Evolutionary conservation across 495 filamentous ascomycete genomes (phyloP), one percentile per base, ranked within the genome.

Genomic region (Extremus antarcticus): DNA sequence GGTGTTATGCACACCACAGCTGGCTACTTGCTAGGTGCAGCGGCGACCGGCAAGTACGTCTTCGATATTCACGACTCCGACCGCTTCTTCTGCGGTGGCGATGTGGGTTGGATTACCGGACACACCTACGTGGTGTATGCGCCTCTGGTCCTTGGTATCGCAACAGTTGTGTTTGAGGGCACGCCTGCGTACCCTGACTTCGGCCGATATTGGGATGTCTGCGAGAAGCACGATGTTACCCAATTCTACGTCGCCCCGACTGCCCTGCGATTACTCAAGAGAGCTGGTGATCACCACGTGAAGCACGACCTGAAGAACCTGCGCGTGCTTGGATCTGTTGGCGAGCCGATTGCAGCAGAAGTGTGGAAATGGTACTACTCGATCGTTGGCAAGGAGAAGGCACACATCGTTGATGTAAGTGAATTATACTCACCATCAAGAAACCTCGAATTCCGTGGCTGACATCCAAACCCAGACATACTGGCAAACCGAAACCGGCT

Each of bases 321-420:
- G 55, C 79, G 92, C 66, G 81, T 97, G 17, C 76, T 98, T 43
- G 92, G 92, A 25, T 95, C 90, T n/a, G 92, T 99, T 54, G 92
- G 92, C 59, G 92, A 99, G 71, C 92, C 92, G 32, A 99, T 99
- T 66, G 92, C 92, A 29, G 90, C 92, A 19, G 92, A 99, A 70
- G 87, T 99, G 38, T 99, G 92, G 92, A 96, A 96, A 72, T 99
- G 92, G 92, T 99, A 99, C 74, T 90, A 88, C 66, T 88, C 97
- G 71, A 79, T 87, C 60, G 91, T 99, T 39, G 92, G 92, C 64
- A 94, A 88, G 71, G 86, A 90, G 71, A 85, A 91, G 66, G 86
- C 89, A 41, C 92, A 97, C 66, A 76, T 99, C 70, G 85, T 94
- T 40, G 94, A 99, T 68, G 91, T 95, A 78, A 78, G 88, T 80